Conservation (phyloP, 1,284 basidiomycete species). For the Prillingera fragicola region DNA sequence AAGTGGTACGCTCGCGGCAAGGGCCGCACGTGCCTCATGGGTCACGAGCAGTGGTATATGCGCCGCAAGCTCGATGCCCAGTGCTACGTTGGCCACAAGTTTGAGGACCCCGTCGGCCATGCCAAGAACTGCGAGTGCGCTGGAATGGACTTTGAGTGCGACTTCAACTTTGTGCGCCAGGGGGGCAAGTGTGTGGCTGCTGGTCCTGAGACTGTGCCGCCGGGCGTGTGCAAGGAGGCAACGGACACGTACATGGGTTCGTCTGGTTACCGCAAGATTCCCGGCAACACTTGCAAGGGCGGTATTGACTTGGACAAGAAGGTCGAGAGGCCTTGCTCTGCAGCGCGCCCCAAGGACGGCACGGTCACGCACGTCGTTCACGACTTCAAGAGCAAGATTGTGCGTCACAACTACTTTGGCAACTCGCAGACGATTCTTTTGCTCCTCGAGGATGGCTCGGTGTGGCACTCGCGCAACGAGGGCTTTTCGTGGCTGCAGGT, state of each 20-base stretch:
- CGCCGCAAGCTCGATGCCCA: conserved; percentile 76
- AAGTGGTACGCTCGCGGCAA: conserved; percentile 75
- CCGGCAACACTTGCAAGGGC: conserved; percentile 80
- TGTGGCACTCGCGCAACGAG: conserved; percentile 94
- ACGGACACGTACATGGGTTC: conserved; percentile 74
- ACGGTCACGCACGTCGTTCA: conserved; percentile 51
- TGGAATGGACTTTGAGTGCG: conserved; percentile 85
- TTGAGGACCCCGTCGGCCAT: conserved; percentile 71
- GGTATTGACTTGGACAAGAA: conserved; percentile 61
- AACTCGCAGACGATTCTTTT: conserved; percentile 70
- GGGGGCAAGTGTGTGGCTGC: conserved; percentile 68
- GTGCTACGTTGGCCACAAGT: conserved; percentile 91
- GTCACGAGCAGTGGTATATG: conserved; percentile 93
- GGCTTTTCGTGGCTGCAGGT: conserved; percentile 82
- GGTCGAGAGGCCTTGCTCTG: conserved; percentile 56
- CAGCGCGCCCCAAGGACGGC: background rate
- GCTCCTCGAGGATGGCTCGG: conserved; percentile 65
- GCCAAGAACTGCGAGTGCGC: conserved; percentile 80
- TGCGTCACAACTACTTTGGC: conserved; percentile 67
- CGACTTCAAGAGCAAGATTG: conserved; percentile 64
- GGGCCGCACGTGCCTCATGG: conserved; percentile 82
- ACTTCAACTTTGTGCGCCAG: conserved; percentile 53
- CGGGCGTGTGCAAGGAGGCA: conserved; percentile 63
- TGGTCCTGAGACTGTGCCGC: conserved; percentile 78
- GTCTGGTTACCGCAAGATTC: conserved; percentile 85